Evolutionary conservation across 306 rosid genomes (phyloP).

Genomic region (Vigna mungo): DNA sequence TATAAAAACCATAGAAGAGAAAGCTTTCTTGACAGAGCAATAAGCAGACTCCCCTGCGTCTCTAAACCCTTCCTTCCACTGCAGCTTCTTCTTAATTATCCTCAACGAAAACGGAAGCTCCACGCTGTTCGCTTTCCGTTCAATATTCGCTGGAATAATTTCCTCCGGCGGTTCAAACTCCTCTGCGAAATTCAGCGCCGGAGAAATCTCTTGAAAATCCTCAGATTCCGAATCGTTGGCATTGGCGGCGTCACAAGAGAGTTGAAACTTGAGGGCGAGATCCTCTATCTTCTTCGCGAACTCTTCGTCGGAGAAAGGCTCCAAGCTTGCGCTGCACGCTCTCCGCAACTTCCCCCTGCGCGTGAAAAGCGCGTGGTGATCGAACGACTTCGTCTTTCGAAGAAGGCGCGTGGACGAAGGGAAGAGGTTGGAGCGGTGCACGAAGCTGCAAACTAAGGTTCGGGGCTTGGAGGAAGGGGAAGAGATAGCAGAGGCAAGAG

Average conservation of each 20-base stretch:
- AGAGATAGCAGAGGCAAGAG: conserved; percentile 62
- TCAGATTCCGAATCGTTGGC: conserved; percentile 49
- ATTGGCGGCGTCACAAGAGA: conserved; percentile 34
- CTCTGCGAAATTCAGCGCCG: not conserved
- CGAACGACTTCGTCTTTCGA: conserved; percentile 56
- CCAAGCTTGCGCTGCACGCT: conserved; percentile 67
- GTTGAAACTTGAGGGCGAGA: conserved; percentile 68
- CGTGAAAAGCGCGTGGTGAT: conserved; percentile 28
- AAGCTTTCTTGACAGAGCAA: conserved; percentile 81
- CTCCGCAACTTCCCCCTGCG: conserved; percentile 45
- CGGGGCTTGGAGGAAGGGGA: conserved; percentile 61
- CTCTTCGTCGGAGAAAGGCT: conserved; percentile 79
- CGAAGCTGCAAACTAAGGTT: conserved; percentile 48
- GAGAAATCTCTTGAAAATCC: not conserved
- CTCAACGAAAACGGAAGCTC: conserved; percentile 88
- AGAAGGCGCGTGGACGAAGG: conserved; percentile 47
- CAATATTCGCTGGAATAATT: conserved; percentile 64
- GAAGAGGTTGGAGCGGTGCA: conserved; percentile 53
- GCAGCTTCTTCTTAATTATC: conserved; percentile 80
- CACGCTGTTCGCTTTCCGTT: conserved; percentile 83
- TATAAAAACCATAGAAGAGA: conserved; percentile 91
- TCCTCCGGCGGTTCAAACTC: conserved; percentile 59
- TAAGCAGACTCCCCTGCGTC: conserved; percentile 76
- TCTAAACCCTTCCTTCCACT: conserved; percentile 65
- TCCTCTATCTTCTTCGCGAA: conserved; percentile 80